Evolutionary conservation across 345 rosid genomes (phyloP), one percentile per base, ranked within the genome.

Genomic region (Passiflora organensis): DNA sequence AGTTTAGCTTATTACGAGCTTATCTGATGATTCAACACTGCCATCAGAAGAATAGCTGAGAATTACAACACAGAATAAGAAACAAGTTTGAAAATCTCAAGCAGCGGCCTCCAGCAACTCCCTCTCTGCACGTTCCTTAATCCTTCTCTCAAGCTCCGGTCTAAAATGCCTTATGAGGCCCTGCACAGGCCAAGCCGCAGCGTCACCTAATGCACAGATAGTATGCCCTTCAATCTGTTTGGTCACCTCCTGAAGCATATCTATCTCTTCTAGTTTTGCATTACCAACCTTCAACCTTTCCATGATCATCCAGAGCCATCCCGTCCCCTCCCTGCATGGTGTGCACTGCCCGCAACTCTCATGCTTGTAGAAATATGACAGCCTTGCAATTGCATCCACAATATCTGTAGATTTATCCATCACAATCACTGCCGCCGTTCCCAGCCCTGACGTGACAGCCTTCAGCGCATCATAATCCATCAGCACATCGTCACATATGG

Each of bases 241-340:
- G 49, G 99, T 93, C 63, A 93, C 82, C 78, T 93, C 99, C 62
- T 89, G 99, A 58, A 93, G 87, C 97, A 93, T 88, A 73, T 91
- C 98, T 56, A 91, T 88, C 80, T 88, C 98, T 77, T 91, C 98
- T 73, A 91, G 63, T 75, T 82, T 88, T 21, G 99, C 97, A 77
- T 89, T 79, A 24, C 97, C 99, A 43, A 86, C 95, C 71, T 93
- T 86, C 86, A 93, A 56, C 60, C 95, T 89, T 71, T 89, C 99
- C 99, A 93, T 89, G 54, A 93, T 79, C 99, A 82, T 93, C 99
- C 97, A 93, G 54, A 89, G 89, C 97, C 99, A 93, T 58, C 89
- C 84, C 4, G 95, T 93, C 18, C 99, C 99, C 60, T 93, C 97
- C 69, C 96, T 75, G 88, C 99, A 93, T 23, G 96, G 97, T 0